Percentiles rank a stretch among this genome's conserved stretches.
phyloP scores from a whole-genome alignment of 2,329 filamentous ascomycete genomes.

The Amesomyces nigricolor region DNA sequence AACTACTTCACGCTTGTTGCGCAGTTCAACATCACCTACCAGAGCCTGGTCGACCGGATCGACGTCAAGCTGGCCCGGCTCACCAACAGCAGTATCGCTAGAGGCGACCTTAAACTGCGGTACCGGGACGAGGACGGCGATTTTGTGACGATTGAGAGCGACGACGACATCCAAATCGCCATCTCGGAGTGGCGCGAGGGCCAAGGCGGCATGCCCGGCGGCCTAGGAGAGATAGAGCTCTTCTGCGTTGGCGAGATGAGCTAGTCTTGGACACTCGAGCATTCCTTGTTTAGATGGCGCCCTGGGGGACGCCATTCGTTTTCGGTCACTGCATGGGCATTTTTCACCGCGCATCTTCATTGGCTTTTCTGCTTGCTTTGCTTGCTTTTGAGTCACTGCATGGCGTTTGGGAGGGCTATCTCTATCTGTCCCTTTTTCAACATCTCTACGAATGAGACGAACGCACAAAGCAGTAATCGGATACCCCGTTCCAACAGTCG shows the following conservation, averaged over 20 bases:
- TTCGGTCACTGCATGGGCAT: conserved; percentile 7
- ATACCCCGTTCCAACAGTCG: neutral
- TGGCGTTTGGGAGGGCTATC: neutral
- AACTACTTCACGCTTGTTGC: conserved; percentile 96
- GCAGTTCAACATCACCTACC: conserved; percentile 89
- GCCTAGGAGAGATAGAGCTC: conserved; percentile 84
- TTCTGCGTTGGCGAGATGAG: conserved; percentile 59
- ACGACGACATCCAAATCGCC: conserved; percentile 93
- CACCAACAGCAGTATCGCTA: conserved; percentile 76
- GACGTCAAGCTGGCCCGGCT: conserved; percentile 89
- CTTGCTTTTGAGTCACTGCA: neutral
- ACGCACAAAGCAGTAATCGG: conserved; percentile 1
- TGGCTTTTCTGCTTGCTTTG: neutral
- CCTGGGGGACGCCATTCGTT: neutral
- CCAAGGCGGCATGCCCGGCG: conserved; percentile 53
- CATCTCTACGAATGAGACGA: neutral
- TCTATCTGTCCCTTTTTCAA: neutral
- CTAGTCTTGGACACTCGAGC: conserved; percentile 3
- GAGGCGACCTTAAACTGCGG: conserved; percentile 76
- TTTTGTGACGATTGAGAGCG: conserved; percentile 86
- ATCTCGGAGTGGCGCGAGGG: conserved; percentile 91
- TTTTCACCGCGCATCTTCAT: neutral
- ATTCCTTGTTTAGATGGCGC: conserved; percentile 11
- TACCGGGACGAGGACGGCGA: conserved; percentile 92
- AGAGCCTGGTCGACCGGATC: conserved; percentile 88